Conservation (phyloP, 371 early-diverging fungal genomes). For the Dichotomocladium elegans region DNA sequence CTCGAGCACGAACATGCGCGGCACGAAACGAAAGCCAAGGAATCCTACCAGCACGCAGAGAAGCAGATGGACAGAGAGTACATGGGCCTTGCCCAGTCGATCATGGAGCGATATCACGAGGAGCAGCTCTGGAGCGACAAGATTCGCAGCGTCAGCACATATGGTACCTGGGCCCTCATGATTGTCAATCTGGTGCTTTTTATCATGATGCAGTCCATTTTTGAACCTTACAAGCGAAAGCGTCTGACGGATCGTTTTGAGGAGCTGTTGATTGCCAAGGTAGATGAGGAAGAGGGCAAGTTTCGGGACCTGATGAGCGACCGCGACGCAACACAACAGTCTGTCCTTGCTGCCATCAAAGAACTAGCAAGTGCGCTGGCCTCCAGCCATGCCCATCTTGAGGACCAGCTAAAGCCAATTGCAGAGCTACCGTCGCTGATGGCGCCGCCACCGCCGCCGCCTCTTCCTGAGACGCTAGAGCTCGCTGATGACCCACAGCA, state of each 20-base stretch:
- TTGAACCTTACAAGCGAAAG: constrained; percentile 75
- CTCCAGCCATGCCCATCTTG: background rate
- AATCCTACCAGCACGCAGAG: constrained; percentile 56
- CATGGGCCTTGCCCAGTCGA: constrained; percentile 62
- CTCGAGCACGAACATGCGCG: constrained; percentile 75
- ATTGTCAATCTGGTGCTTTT: constrained; percentile 69
- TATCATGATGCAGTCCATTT: constrained; percentile 69
- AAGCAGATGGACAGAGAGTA: constrained; percentile 70
- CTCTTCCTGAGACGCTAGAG: background rate
- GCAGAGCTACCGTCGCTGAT: background rate
- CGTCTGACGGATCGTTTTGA: constrained; percentile 73
- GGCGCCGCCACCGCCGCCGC: background rate
- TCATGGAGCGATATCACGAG: constrained; percentile 80
- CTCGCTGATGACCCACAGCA: too few species aligned
- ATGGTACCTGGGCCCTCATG: constrained; percentile 82
- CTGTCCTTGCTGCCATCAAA: constrained; percentile 18
- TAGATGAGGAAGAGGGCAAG: constrained; percentile 40
- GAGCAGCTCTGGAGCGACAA: constrained; percentile 98
- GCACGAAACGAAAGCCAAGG: constrained; percentile 58
- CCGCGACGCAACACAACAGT: constrained; percentile 25
- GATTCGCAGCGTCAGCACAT: constrained; percentile 85
- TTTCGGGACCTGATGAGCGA: constrained; percentile 22
- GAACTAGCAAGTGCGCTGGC: constrained; percentile 4
- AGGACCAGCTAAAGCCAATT: background rate
- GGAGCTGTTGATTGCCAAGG: constrained; percentile 46